phyloP scores from a whole-genome alignment of 2,329 filamentous ascomycete species.

The Fusarium papillatum region DNA sequence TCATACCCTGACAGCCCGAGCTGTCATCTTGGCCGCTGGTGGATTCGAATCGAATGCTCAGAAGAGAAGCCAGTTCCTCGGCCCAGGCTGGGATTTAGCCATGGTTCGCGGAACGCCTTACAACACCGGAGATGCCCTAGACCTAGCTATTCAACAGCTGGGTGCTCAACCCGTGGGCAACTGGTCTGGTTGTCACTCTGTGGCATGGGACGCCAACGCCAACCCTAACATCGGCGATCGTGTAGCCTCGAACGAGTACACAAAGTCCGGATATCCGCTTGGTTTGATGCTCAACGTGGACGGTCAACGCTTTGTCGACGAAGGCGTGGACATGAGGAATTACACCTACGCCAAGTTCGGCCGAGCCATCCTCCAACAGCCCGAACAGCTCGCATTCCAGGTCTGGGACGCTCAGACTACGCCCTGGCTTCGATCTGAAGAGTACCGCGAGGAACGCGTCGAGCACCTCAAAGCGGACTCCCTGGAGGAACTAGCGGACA shows the following conservation, averaged over 20 bases:
- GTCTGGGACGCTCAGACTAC: conserved; percentile 70
- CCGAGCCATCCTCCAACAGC: conserved; percentile 70
- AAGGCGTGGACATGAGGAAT: conserved; percentile 75
- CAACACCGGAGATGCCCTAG: conserved; percentile 52
- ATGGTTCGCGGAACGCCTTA: conserved; percentile 44
- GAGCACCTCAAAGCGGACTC: conserved; percentile 63
- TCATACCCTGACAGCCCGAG: conserved; percentile 49
- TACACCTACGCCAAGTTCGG: conserved; percentile 79
- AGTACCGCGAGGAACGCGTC: conserved; percentile 72
- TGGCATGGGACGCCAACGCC: conserved; percentile 75
- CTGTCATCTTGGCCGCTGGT: conserved; percentile 69
- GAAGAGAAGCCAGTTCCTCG: conserved; percentile 67
- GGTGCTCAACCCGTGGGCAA: conserved; percentile 67
- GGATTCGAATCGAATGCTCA: conserved; percentile 73
- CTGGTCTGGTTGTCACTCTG: conserved; percentile 75
- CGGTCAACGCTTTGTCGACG: conserved; percentile 75
- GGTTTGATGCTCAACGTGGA: conserved; percentile 74
- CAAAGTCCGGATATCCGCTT: conserved; percentile 77
- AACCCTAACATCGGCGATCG: conserved; percentile 67
- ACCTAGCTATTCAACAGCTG: conserved; percentile 64
- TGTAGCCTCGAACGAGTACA: conserved; percentile 74
- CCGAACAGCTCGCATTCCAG: conserved; percentile 71
- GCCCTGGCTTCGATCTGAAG: conserved; percentile 69
- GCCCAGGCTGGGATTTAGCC: conserved; percentile 47
- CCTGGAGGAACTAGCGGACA: conserved; percentile 68